Evolutionary conservation across 2,329 filamentous ascomycete genomes (phyloP).

Genomic region (Emericellopsis atlantica): DNA sequence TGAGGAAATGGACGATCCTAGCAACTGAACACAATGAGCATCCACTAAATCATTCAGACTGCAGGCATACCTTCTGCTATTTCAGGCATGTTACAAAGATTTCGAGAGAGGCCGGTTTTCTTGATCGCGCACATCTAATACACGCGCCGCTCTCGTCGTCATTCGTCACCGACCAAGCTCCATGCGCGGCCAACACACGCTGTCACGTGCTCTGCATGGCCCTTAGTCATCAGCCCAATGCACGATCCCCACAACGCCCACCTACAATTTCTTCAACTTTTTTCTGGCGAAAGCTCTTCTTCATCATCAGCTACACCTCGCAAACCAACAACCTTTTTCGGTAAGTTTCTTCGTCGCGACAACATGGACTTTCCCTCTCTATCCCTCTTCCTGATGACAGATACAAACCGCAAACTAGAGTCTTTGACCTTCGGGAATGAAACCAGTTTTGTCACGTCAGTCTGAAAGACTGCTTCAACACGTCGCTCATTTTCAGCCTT

Average conservation of each 20-base stretch:
- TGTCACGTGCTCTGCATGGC: slow-evolving; percentile 12
- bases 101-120: not conserved
- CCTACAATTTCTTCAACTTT: slow-evolving; percentile 7
- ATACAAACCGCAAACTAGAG: slow-evolving; percentile 87
- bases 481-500: slow-evolving; percentile 1
- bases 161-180: no score
- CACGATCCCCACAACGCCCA: slow-evolving; percentile 5
- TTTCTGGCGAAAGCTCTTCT: slow-evolving; percentile 9
- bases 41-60: not conserved
- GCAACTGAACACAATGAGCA: slow-evolving; percentile 40
- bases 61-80: slow-evolving; percentile 40
- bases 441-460: slow-evolving; percentile 83
- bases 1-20: slow-evolving; percentile 75
- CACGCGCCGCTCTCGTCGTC: not conserved
- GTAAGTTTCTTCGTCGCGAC: slow-evolving; percentile 7
- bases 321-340: slow-evolving; percentile 9
- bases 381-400: slow-evolving; percentile 60
- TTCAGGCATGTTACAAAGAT: slow-evolving; percentile 38
- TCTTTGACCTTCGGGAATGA: slow-evolving; percentile 87
- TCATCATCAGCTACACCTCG: slow-evolving; percentile 2
- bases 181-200: slow-evolving; percentile 11
- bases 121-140: not conserved
- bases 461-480: slow-evolving; percentile 49
- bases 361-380: slow-evolving; percentile 3
- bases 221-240: slow-evolving; percentile 9